Evolutionary conservation across 2,329 filamentous ascomycete genomes (phyloP).

Genomic region (Colletotrichum phormii): DNA sequence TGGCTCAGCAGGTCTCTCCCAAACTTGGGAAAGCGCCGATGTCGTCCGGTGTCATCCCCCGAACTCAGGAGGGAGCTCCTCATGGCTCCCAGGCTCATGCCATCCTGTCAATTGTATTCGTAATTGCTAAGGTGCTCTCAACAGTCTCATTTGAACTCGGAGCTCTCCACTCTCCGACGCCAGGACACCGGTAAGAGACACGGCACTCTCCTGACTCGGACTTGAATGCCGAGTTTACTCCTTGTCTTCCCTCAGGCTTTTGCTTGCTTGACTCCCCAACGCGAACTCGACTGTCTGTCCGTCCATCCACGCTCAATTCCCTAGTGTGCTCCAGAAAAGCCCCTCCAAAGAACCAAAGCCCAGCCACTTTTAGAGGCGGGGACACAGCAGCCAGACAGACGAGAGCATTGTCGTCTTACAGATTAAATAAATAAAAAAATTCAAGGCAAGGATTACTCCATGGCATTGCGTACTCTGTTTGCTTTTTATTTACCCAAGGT

Average conservation of each 20-base stretch:
- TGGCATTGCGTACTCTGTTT: slow-evolving; percentile 17
- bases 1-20: slow-evolving; percentile 8
- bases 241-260: background rate
- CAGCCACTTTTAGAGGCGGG: slow-evolving; percentile 3
- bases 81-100: background rate
- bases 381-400: background rate
- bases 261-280: background rate
- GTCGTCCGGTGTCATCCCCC: slow-evolving; percentile 29
- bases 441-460: slow-evolving; percentile 7
- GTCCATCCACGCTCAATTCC: background rate
- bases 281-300: background rate
- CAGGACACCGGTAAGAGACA: background rate
- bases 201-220: slow-evolving; percentile 10
- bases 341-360: background rate
- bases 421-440: background rate
- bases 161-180: slow-evolving; percentile 30
- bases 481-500: slow-evolving; percentile 9
- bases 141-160: background rate
- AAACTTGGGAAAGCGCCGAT: slow-evolving; percentile 25
- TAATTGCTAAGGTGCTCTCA: background rate
- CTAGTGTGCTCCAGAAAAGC: background rate
- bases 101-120: background rate
- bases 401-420: background rate
- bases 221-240: slow-evolving; percentile 35
- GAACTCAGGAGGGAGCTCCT: slow-evolving; percentile 10